phyloP scores from a whole-genome alignment of 2,329 filamentous ascomycete species.

The Acrodontium crateriforme region DNA sequence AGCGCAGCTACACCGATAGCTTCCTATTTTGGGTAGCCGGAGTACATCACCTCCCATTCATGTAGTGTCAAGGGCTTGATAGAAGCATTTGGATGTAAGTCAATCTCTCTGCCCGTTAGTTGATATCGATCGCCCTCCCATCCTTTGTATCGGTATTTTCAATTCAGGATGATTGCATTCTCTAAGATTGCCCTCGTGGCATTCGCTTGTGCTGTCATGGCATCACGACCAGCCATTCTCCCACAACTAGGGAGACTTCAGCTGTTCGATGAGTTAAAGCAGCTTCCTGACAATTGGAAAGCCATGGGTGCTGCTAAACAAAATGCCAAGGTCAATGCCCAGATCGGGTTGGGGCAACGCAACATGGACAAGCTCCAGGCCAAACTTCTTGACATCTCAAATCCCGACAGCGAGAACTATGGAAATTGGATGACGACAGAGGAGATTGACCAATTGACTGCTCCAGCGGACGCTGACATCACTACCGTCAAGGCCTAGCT shows the following conservation, averaged over 20 bases:
- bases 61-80: background rate
- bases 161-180: constrained; percentile 1
- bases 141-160: background rate
- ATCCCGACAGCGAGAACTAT: background rate
- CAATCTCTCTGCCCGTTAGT: background rate
- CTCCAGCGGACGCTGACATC: background rate
- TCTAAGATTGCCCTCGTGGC: background rate
- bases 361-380: background rate
- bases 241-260: background rate
- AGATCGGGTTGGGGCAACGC: background rate
- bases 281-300: background rate
- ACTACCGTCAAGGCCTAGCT: background rate
- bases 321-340: background rate
- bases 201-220: too few relatives aligned
- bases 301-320: background rate
- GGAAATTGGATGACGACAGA: background rate
- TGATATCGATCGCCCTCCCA: background rate
- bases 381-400: background rate
- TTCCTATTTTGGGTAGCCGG: background rate
- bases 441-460: background rate
- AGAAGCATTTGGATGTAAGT: background rate
- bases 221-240: too few relatives aligned
- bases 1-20: background rate
- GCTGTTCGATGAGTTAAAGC: background rate
- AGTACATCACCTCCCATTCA: background rate